Evolutionary conservation across 805 yeast genomes (phyloP).

Genomic region (Yarrowia sp.): DNA sequence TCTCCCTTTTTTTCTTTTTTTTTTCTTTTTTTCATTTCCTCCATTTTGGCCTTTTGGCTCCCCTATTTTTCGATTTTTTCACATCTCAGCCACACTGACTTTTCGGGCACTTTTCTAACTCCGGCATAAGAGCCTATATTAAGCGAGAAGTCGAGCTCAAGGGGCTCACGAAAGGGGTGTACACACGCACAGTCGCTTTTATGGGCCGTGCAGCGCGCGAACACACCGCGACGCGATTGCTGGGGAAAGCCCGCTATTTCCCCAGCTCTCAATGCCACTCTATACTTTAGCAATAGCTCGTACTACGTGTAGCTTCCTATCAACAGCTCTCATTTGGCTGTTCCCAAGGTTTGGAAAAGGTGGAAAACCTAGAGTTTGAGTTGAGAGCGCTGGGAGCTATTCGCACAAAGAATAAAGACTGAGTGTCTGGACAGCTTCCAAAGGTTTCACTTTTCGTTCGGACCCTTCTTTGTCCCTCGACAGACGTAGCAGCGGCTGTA

Average conservation of each 20-base stretch:
- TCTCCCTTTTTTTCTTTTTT: too few species aligned
- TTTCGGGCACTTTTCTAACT: constrained; percentile 9
- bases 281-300: too few species aligned
- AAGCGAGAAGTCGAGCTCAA: constrained; percentile 21
- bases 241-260: too few species aligned
- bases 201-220: neutral
- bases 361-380: constrained; percentile 25
- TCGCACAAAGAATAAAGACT: too few species aligned
- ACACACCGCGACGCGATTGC: too few species aligned
- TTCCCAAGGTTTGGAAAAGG: constrained; percentile 28
- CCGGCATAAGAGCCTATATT: constrained; percentile 25
- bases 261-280: too few species aligned
- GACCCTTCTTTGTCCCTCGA: neutral
- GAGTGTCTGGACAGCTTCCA: neutral
- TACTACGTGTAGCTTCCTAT: too few species aligned
- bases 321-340: constrained; percentile 5
- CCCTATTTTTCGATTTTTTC: neutral
- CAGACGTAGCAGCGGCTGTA: constrained; percentile 20
- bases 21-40: too few species aligned
- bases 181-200: constrained; percentile 4
- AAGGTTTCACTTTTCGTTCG: constrained; percentile 14
- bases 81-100: neutral
- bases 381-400: constrained; percentile 2
- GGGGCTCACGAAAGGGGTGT: constrained; percentile 24
- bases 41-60: too few species aligned